Evolutionary conservation across 495 filamentous ascomycete species (phyloP).

Genomic region (Lepidopterella palustris): DNA sequence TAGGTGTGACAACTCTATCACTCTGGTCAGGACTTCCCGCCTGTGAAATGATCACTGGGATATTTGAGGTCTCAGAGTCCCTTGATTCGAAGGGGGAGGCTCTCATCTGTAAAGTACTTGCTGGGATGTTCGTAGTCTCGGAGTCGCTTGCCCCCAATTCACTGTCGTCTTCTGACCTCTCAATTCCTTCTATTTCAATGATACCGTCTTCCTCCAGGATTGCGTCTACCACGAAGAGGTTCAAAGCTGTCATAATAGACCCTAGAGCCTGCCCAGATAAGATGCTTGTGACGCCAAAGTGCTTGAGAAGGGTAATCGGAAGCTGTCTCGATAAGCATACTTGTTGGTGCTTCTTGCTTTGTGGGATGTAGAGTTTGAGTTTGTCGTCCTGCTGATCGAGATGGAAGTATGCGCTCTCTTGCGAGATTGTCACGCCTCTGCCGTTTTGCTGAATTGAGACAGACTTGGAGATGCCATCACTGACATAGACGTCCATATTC

Average conservation of each 20-base stretch:
- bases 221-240: background rate
- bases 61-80: background rate
- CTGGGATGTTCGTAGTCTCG: background rate
- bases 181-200: background rate
- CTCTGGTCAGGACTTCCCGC: background rate
- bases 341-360: background rate
- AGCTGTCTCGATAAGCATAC: background rate
- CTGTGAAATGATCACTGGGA: background rate
- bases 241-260: background rate
- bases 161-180: constrained; percentile 1
- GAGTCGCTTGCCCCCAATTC: background rate
- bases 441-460: background rate
- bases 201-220: constrained; percentile 6
- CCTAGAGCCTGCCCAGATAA: background rate
- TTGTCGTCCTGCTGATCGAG: background rate
- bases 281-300: background rate
- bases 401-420: background rate
- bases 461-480: background rate
- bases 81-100: background rate
- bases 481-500: background rate
- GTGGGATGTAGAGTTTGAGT: constrained; percentile 2
- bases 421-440: background rate
- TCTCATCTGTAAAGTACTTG: background rate
- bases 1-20: background rate
- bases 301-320: background rate